Evolutionary conservation across 2,329 filamentous ascomycete genomes (phyloP), one percentile per base, ranked within the genome.

Genomic region (Ascochyta pisi): DNA sequence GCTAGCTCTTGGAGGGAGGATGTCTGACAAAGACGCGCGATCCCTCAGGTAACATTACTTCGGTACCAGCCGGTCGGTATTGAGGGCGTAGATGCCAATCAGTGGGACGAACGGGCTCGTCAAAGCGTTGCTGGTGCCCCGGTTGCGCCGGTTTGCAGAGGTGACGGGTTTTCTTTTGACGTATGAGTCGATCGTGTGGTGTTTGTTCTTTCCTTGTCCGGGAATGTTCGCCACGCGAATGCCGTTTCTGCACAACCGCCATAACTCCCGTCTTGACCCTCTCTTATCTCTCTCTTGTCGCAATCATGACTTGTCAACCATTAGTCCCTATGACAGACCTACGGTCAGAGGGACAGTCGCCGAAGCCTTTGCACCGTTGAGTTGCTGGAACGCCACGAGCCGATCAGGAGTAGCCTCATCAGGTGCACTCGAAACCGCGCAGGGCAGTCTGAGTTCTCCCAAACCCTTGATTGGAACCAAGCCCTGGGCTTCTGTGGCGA

Each of bases 51-150:
- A 58, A 66, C 60, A 64, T 54, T 62, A 62, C 63, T 64, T 73
- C 71, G 71, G 58, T 71, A 70, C 73, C 73, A 71, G 38, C 10
- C 64, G 66, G 66, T 68, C 70, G 72, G 71, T 53, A 60, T 58
- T 27, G 24, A 46, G 57, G 60, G 64, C 64, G 60, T 52, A 51
- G 44, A 51, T 62, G 58, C 67, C 63, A 67, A 69, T 65, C 56
- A 65, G 40, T 45, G 38, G 41, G 54, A 34, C 22, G 41, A 26
- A 29, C 34, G 19, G 39, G 26, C 49, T 45, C 41, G 50, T 56
- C 54, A 44, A 42, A 47, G 46, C 51, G 52, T 53, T 41, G 34
- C 23, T 42, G 42, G 16, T 56, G 29, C 41, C 19, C 47, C 50
- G 33, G 38, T 56, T 29, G n/a, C 38, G 50, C 49, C 49, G 23